Evolutionary conservation across 768 basidiomycete genomes (phyloP).

Genomic region (Leccinellum rugosiceps): DNA sequence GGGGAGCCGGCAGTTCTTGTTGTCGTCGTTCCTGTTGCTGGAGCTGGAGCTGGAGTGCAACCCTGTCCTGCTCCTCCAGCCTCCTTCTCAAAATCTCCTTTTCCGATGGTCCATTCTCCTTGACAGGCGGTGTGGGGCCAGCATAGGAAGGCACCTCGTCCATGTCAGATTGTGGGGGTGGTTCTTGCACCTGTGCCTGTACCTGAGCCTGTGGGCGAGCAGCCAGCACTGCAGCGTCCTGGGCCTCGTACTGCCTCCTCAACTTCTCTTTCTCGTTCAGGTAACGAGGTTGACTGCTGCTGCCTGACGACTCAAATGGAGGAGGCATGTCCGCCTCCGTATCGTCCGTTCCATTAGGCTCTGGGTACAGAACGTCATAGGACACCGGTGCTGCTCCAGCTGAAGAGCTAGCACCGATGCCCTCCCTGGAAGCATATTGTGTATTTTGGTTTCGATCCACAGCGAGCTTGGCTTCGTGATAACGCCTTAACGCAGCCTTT

Average conservation of each 20-base stretch:
- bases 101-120: slow-evolving; percentile 38
- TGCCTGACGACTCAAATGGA: slow-evolving; percentile 45
- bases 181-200: slow-evolving; percentile 12
- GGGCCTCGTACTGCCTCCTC: slow-evolving; percentile 60
- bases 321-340: slow-evolving; percentile 44
- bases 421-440: slow-evolving; percentile 24
- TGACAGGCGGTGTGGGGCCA: slow-evolving; percentile 12
- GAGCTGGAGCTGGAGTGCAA: slow-evolving; percentile 28
- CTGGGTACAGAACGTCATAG: slow-evolving; percentile 61
- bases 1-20: slow-evolving; percentile 7
- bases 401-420: slow-evolving; percentile 16
- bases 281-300: slow-evolving; percentile 37
- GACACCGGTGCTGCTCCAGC: slow-evolving; percentile 43
- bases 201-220: slow-evolving; percentile 7
- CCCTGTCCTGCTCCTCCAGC: slow-evolving; percentile 54
- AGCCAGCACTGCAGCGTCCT: slow-evolving; percentile 53
- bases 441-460: slow-evolving; percentile 57
- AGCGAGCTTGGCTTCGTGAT: slow-evolving; percentile 68
- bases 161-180: slow-evolving; percentile 15
- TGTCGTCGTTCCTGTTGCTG: slow-evolving; percentile 7
- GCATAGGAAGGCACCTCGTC: slow-evolving; percentile 23
- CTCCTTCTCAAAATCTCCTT: slow-evolving; percentile 56
- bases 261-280: slow-evolving; percentile 67
- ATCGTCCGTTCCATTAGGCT: slow-evolving; percentile 24
- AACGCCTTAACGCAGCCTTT: slow-evolving; percentile 65